Base-by-base conservation (phyloP, 768 basidiomycete genomes). In the Panaeolus papilionaceus region DNA sequence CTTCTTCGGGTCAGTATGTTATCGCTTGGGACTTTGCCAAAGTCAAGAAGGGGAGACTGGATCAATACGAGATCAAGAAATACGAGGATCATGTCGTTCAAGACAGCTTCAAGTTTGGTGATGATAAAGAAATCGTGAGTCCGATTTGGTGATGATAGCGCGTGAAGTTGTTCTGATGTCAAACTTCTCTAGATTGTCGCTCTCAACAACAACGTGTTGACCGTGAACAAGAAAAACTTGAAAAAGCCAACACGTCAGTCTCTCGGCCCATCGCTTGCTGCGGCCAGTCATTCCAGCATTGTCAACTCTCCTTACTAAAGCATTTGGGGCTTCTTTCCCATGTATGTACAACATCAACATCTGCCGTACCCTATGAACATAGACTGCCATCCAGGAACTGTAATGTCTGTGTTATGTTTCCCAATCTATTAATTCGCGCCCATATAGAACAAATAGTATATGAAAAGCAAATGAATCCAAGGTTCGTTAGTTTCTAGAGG, bases 21-120 rank as follows among this genome's bases (percentile, higher is more conserved):
- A 86, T 98, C 74, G 96, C 95, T 6, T 99, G 96, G 96, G 96
- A 99, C 87, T 97, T 99, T 77, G 87, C 85, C 54, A 95, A 96
- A 75, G 93, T 99, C 70, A 98, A 97, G 86, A 91, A 91, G 79
- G 98, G 98, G 64, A 86, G 88, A 62, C 84, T 92, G 49, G 94
- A 95, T 79, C 92, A 92, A 77, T 99, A 98, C 75, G 95, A 97
- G 74, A 96, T 99, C 83, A 96, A 96, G 86, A 92, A 92, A 77
- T 98, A 98, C 76, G 92, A 95, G 73, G 95, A 97, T 73, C 85
- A 87, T 58, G 96, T 99, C 67, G 96, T 99, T 0, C 96, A 98
- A 70, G 98, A 99, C 78, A 94, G 92, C 80, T 99, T 99, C 89
- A 94, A 92, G 80, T 99, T 96, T 75, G 97, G 96, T 14, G 94